phyloP scores from a whole-genome alignment of 2,329 filamentous ascomycete genomes.

The Alternaria sp. region DNA sequence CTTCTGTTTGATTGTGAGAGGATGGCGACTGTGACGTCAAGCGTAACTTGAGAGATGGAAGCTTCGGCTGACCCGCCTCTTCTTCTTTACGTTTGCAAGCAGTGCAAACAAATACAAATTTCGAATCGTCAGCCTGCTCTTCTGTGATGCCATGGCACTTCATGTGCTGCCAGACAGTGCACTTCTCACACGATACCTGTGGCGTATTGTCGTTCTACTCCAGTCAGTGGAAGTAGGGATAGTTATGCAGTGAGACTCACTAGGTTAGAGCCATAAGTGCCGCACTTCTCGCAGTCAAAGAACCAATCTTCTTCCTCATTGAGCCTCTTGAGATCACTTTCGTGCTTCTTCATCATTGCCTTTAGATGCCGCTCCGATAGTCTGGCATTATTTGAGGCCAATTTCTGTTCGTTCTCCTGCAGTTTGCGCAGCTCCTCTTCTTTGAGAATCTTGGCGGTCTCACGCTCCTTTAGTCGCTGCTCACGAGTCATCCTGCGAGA shows the following conservation, averaged over 20 bases:
- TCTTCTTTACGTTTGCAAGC: constrained; percentile 76
- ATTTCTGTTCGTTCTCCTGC: constrained; percentile 75
- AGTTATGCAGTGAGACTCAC: constrained; percentile 47
- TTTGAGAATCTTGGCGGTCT: constrained; percentile 80
- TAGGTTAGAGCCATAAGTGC: constrained; percentile 83
- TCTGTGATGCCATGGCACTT: constrained; percentile 85
- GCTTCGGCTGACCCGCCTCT: constrained; percentile 68
- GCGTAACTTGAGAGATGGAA: constrained; percentile 67
- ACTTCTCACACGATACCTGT: constrained; percentile 91
- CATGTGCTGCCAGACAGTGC: constrained; percentile 97
- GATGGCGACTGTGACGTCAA: constrained; percentile 61
- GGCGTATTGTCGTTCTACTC: constrained; percentile 85
- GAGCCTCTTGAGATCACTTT: constrained; percentile 77
- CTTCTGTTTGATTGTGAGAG: constrained; percentile 22
- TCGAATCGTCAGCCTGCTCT: constrained; percentile 73
- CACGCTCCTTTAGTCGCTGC: constrained; percentile 83
- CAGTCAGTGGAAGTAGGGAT: constrained; percentile 25
- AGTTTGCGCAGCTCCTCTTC: constrained; percentile 83
- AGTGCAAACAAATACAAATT: constrained; percentile 86
- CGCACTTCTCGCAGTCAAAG: constrained; percentile 90
- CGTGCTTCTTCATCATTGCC: constrained; percentile 80
- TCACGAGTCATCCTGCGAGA: constrained; percentile 84
- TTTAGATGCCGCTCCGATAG: constrained; percentile 82
- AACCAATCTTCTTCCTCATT: constrained; percentile 81
- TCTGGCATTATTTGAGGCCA: constrained; percentile 57